Evolutionary conservation across 2,329 filamentous ascomycete species (phyloP).

Genomic region (Canariomyces notabilis): DNA sequence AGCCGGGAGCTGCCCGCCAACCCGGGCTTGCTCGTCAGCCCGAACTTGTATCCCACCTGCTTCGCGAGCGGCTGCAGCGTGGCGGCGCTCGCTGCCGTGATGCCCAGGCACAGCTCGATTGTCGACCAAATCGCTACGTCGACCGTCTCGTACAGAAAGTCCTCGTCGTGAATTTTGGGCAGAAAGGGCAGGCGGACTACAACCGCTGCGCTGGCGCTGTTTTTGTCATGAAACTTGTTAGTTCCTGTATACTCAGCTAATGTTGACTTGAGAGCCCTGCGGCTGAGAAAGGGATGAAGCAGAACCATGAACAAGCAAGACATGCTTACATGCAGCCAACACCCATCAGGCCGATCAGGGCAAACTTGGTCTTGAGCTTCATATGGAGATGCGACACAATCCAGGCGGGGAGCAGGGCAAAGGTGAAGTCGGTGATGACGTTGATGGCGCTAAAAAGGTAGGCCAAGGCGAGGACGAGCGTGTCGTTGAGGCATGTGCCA

Average conservation of each 20-base stretch:
- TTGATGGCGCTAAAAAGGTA: slow-evolving; percentile 48
- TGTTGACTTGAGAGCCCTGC: no score
- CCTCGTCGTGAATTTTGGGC: slow-evolving; percentile 20
- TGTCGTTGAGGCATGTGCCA: slow-evolving; percentile 35
- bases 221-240: background rate
- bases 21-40: slow-evolving; percentile 11
- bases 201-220: slow-evolving; percentile 41
- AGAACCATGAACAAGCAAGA: no score
- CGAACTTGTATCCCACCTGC: slow-evolving; percentile 30
- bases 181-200: slow-evolving; percentile 37
- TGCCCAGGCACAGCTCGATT: slow-evolving; percentile 42
- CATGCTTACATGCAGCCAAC: slow-evolving; percentile 48
- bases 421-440: slow-evolving; percentile 46
- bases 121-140: slow-evolving; percentile 47
- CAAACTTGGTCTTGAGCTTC: slow-evolving; percentile 45
- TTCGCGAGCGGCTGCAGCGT: slow-evolving; percentile 43
- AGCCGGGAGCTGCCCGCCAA: background rate
- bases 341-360: slow-evolving; percentile 48
- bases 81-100: slow-evolving; percentile 44
- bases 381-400: slow-evolving; percentile 53
- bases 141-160: slow-evolving; percentile 41
- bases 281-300: no score
- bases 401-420: slow-evolving; percentile 48
- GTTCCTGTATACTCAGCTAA: no score
- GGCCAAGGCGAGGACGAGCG: slow-evolving; percentile 46